These are phyloP conservation scores for Gentiana macrophylla DNA, from an alignment of 257 asterid genomes.

Conservation along the genomic window DNA sequence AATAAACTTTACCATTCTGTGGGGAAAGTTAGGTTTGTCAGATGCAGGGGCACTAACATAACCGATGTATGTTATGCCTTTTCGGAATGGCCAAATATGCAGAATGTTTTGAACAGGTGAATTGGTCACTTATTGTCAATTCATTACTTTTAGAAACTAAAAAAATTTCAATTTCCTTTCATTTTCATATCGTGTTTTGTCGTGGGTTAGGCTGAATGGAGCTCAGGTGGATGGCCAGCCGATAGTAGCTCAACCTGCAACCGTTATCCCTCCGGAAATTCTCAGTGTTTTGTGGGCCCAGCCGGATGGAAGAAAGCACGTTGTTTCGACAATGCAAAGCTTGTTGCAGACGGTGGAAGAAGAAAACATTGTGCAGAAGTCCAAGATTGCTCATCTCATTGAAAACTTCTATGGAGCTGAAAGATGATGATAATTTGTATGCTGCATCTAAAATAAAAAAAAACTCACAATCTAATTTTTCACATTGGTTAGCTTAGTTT, in stretches of 20 bases:
- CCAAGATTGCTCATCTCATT: constrained; percentile 13
- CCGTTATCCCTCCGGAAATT: constrained; percentile 32
- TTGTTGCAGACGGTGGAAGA: constrained; percentile 23
- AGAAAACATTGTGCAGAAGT: constrained; percentile 2
- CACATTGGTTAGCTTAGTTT: too few relatives aligned
- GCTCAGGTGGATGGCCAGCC: constrained; percentile 19
- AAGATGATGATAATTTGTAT: constrained; percentile 2
- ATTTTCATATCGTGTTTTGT: constrained; percentile 8
- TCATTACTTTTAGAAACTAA: neutral
- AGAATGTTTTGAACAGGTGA: constrained; percentile 48
- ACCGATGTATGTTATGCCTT: constrained; percentile 30
- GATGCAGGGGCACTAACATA: neutral
- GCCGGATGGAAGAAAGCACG: constrained; percentile 31
- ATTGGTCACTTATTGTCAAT: neutral
- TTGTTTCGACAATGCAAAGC: constrained; percentile 22
- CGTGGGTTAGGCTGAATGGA: constrained; percentile 33
- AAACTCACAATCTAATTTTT: too few relatives aligned
- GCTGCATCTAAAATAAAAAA: neutral
- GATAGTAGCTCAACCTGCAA: constrained; percentile 51
- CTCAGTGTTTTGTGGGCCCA: constrained; percentile 43
- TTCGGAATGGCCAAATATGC: constrained; percentile 64
- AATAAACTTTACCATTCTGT: constrained; percentile 14
- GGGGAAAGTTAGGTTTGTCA: constrained; percentile 4
- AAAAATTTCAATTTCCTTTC: neutral
- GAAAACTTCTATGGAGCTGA: constrained; percentile 14